Evolutionary conservation across 257 asterid genomes (phyloP).

Genomic region (Jacaranda copaia): DNA sequence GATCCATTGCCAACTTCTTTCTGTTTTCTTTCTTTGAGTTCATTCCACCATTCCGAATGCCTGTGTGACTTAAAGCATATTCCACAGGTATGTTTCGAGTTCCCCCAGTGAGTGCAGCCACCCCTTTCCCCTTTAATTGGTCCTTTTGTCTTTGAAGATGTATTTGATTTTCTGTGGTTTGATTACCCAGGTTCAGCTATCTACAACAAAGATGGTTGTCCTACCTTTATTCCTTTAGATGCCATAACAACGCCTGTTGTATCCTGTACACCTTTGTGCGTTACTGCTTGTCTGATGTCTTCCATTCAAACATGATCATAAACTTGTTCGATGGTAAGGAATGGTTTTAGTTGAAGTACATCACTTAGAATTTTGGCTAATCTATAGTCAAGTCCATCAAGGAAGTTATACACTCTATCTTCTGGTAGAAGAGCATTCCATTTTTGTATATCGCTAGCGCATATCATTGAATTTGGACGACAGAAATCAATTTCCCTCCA

Average conservation of each 20-base stretch:
- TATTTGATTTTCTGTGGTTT: no score
- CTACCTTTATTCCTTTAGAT: neutral
- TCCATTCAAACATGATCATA: neutral
- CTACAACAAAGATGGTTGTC: neutral
- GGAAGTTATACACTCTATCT: neutral
- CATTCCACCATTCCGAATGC: neutral
- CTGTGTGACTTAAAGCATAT: neutral
- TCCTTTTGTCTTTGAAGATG: neutral
- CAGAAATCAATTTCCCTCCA: slow-evolving; percentile 21
- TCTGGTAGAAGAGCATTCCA: neutral
- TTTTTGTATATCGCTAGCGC: neutral
- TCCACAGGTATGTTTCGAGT: slow-evolving; percentile 7
- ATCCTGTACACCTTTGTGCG: neutral
- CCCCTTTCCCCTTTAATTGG: neutral
- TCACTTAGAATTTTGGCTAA: neutral
- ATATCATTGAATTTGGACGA: neutral
- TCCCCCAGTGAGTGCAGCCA: neutral
- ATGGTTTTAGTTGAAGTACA: neutral
- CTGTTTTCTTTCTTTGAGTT: neutral
- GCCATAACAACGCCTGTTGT: neutral
- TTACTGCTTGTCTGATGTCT: neutral
- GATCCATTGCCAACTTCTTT: neutral
- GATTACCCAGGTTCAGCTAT: neutral
- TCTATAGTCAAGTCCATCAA: slow-evolving; percentile 1
- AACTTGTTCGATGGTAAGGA: slow-evolving; percentile 4